Conservation (phyloP, 202 grass and related monocot genomes). For the Panicum hallii region DNA sequence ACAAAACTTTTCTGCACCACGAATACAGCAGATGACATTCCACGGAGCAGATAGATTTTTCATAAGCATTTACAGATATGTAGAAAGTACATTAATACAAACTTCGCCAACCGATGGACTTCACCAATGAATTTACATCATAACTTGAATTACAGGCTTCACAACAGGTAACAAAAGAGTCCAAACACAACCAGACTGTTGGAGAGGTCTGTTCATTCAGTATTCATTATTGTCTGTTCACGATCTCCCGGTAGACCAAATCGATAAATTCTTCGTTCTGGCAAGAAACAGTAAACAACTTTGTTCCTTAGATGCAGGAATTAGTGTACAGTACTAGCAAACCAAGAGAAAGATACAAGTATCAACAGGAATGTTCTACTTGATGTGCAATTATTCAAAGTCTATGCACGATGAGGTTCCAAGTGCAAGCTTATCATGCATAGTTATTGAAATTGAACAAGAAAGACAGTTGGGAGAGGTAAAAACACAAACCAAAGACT, state of each 20-base stretch:
- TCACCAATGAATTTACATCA: conserved; percentile 44
- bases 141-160: conserved; percentile 12
- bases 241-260: conserved; percentile 60
- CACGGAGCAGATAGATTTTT: conserved; percentile 15
- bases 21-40: conserved; percentile 16
- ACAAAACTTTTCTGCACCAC: conserved; percentile 35
- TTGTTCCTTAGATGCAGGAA: not conserved
- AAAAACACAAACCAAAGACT: not conserved
- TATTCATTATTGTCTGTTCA: conserved; percentile 47
- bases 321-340: not conserved
- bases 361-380: not conserved
- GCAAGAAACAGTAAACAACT: conserved; percentile 22
- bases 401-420: not conserved
- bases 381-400: not conserved
- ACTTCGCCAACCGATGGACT: not conserved
- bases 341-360: not conserved
- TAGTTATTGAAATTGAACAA: not conserved
- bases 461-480: not conserved
- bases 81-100: conserved; percentile 33
- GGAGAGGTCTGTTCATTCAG: not conserved
- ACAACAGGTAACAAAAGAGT: not conserved
- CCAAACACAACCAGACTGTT: conserved; percentile 13
- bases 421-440: not conserved
- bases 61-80: conserved; percentile 33
- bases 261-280: conserved; percentile 62